phyloP scores from a whole-genome alignment of 2,329 filamentous ascomycete genomes.

The Trichoderma lentiforme region DNA sequence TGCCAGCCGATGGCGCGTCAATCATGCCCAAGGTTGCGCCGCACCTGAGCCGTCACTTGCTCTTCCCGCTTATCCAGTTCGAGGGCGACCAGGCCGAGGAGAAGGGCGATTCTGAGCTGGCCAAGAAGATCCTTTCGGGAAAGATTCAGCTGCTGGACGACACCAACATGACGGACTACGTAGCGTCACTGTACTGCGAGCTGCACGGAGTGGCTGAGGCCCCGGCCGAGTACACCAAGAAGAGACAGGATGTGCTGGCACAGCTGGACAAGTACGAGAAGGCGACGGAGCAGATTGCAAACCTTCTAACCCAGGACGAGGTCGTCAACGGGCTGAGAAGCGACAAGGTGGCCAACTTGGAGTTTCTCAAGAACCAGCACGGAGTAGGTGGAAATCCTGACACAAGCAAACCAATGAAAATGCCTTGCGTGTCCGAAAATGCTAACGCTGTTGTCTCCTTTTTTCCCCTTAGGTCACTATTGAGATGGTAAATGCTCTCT shows the following conservation, averaged over 20 bases:
- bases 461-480: conserved; percentile 65
- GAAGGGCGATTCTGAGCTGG: conserved; percentile 55
- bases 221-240: conserved; percentile 82
- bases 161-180: conserved; percentile 99
- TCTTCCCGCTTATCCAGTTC: conserved; percentile 96
- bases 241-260: conserved; percentile 83
- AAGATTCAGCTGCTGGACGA: conserved; percentile 94
- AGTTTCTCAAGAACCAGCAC: conserved; percentile 95
- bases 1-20: conserved; percentile 66
- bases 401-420: not conserved
- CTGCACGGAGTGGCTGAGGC: conserved; percentile 75
- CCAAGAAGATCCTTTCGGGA: conserved; percentile 71
- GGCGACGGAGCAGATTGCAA: conserved; percentile 83
- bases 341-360: conserved; percentile 98
- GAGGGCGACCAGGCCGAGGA: conserved; percentile 78
- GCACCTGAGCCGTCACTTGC: conserved; percentile 90
- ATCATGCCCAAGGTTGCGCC: conserved; percentile 86
- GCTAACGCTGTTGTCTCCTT: not conserved
- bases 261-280: conserved; percentile 80
- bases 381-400: conserved; percentile 55
- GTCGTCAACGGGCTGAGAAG: conserved; percentile 88
- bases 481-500: conserved; percentile 94
- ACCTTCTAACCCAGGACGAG: conserved; percentile 80
- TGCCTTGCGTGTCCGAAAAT: not conserved
- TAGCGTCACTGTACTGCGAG: conserved; percentile 86